Conservation (phyloP, 2,329 filamentous ascomycete genomes). For the Dothideomycetes sp. region DNA sequence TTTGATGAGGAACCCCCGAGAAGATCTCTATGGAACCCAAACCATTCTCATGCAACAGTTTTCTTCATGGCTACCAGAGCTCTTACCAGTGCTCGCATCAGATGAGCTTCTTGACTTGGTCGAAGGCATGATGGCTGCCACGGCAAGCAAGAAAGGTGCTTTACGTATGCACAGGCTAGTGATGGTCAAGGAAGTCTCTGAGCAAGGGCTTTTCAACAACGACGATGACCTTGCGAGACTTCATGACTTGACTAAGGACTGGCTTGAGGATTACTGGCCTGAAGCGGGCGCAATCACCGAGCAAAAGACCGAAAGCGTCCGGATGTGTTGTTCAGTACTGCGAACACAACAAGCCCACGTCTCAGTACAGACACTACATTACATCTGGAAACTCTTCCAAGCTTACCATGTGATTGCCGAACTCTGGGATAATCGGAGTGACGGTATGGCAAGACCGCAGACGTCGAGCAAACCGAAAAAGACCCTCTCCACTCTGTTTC, state of each 20-base stretch:
- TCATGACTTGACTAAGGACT: constrained; percentile 34
- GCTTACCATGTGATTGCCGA: constrained; percentile 13
- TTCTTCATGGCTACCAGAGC: constrained; percentile 92
- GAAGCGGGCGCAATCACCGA: constrained; percentile 62
- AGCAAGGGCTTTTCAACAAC: constrained; percentile 70
- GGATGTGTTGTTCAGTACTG: constrained; percentile 85
- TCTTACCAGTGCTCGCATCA: constrained; percentile 63
- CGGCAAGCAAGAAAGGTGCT: constrained; percentile 6
- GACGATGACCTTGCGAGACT: constrained; percentile 65
- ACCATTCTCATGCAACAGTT: constrained; percentile 93
- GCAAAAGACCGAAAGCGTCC: constrained; percentile 87
- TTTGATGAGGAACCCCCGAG: constrained; percentile 11
- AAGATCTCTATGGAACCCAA: constrained; percentile 39
- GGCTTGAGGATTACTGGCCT: constrained; percentile 93
- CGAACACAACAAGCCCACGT: constrained; percentile 55
- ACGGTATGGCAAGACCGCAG: background rate
- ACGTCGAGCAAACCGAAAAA: constrained; percentile 12
- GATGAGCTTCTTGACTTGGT: constrained; percentile 87
- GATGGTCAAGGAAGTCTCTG: constrained; percentile 83
- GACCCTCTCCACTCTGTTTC: constrained; percentile 74
- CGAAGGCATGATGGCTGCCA: constrained; percentile 25
- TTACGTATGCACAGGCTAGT: constrained; percentile 50
- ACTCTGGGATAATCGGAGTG: background rate
- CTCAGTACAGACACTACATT: constrained; percentile 13
- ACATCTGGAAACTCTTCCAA: constrained; percentile 13